Conservation (phyloP, 2,329 filamentous ascomycete species). For the Xylaria hypoxylon region DNA sequence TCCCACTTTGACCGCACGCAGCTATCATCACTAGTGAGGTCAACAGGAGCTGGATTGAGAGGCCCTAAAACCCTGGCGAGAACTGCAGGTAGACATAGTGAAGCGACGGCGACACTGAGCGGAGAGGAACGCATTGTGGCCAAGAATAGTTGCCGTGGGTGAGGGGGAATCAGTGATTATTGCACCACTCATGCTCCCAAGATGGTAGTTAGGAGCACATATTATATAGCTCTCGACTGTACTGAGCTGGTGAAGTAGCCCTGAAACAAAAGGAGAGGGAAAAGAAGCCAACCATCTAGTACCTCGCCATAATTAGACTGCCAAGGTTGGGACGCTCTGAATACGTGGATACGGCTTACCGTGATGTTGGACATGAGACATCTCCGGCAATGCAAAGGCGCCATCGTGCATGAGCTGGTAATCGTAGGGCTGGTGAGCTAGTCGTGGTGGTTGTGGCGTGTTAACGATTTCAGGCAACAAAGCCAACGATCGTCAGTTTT, state of each 20-base stretch:
- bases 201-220: neutral
- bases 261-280: no score
- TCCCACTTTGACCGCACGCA: conserved; percentile 51
- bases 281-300: neutral
- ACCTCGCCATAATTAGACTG: neutral
- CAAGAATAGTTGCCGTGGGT: neutral
- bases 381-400: neutral
- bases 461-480: neutral
- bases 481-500: neutral
- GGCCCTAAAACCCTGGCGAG: conserved; percentile 46
- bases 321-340: neutral
- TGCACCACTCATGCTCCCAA: neutral
- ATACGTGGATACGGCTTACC: neutral
- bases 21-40: conserved; percentile 52
- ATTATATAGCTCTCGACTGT: conserved; percentile 16
- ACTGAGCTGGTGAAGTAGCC: neutral
- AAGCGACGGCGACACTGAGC: conserved; percentile 11
- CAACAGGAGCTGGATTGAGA: conserved; percentile 51
- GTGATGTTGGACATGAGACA: neutral
- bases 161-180: neutral
- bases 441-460: neutral
- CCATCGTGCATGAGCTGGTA: neutral
- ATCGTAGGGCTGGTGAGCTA: neutral
- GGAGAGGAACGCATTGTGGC: conserved; percentile 23
- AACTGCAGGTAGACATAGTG: conserved; percentile 29